A percentile compares a stretch with the other conserved stretches of the same genome.
These are phyloP conservation scores for Coemansia sp. DNA, from an alignment of 192 early-diverging fungal genomes.

Conservation along the genomic window DNA sequence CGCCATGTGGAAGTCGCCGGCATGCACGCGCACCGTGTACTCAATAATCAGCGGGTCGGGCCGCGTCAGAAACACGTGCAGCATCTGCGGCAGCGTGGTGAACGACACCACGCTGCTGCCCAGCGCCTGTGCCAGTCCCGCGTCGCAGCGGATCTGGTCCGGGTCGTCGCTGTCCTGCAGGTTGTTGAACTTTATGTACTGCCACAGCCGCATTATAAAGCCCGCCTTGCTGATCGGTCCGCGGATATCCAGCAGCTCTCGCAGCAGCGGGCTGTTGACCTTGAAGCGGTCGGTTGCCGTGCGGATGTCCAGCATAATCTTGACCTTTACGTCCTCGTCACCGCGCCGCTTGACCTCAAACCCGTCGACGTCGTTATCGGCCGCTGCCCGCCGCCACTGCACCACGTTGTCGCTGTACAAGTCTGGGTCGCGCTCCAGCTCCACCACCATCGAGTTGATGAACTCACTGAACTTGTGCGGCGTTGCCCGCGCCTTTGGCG, in stretches of 20 bases:
- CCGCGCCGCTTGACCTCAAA: conserved; percentile 93
- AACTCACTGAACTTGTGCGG: conserved; percentile 82
- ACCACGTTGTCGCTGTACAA: conserved; percentile 63
- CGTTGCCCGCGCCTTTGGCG: conserved; percentile 58
- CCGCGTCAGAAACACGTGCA: conserved; percentile 68
- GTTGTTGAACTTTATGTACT: conserved; percentile 91
- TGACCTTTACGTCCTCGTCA: conserved; percentile 74
- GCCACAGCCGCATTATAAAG: conserved; percentile 87
- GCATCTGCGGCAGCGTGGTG: conserved; percentile 74
- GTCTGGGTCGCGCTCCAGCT: conserved; percentile 73
- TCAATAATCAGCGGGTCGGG: conserved; percentile 86
- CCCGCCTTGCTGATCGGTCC: conserved; percentile 29
- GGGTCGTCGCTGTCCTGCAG: conserved; percentile 90
- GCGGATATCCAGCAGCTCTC: conserved; percentile 72
- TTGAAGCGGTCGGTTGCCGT: conserved; percentile 78
- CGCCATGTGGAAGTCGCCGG: conserved; percentile 70
- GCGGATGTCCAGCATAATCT: conserved; percentile 77
- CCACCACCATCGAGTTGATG: conserved; percentile 77
- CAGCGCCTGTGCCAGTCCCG: conserved; percentile 66
- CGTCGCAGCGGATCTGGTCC: conserved; percentile 79
- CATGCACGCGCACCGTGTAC: conserved; percentile 75
- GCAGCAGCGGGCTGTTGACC: conserved; percentile 62
- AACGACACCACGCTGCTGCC: conserved; percentile 66
- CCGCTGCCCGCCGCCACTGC: conserved; percentile 41
- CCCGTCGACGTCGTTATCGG: conserved; percentile 58